phyloP scores from a whole-genome alignment of 225 moss, liverwort and hornwort genomes.

The Polytrichum formosum region DNA sequence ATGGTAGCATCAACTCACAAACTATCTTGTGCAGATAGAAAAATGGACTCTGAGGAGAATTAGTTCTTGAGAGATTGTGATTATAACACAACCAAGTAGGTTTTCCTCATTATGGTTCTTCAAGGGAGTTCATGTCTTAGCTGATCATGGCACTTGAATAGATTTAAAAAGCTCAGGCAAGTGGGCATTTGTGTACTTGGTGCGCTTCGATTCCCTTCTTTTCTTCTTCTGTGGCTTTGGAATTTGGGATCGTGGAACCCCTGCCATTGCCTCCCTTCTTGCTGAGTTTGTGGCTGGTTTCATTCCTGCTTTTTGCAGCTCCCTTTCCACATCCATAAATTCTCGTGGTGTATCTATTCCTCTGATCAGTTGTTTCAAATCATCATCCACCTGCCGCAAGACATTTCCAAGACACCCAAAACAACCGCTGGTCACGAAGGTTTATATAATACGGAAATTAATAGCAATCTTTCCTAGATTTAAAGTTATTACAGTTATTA shows the following conservation, averaged over 20 bases:
- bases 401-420: neutral
- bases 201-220: slow-evolving; percentile 80
- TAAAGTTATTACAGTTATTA: too few species aligned
- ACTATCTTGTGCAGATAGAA: neutral
- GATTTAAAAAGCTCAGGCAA: slow-evolving; percentile 83
- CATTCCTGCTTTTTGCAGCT: slow-evolving; percentile 88
- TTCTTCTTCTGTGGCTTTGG: slow-evolving; percentile 84
- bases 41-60: neutral
- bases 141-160: slow-evolving; percentile 30
- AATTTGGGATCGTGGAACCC: slow-evolving; percentile 66
- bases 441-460: too few species aligned
- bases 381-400: slow-evolving; percentile 60
- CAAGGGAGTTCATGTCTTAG: neutral
- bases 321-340: slow-evolving; percentile 85
- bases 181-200: slow-evolving; percentile 90
- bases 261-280: slow-evolving; percentile 77
- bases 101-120: neutral
- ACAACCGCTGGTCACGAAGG: too few species aligned
- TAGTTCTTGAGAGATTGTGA: neutral
- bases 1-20: neutral
- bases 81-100: neutral
- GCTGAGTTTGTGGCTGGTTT: slow-evolving; percentile 89
- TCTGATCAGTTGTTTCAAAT: slow-evolving; percentile 78
- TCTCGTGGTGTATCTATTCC: slow-evolving; percentile 80
- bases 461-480: too few species aligned